Percentiles rank a stretch among this genome's conserved stretches.
phyloP scores from a whole-genome alignment of 768 basidiomycete genomes.

The Auriscalpium microsporum region DNA sequence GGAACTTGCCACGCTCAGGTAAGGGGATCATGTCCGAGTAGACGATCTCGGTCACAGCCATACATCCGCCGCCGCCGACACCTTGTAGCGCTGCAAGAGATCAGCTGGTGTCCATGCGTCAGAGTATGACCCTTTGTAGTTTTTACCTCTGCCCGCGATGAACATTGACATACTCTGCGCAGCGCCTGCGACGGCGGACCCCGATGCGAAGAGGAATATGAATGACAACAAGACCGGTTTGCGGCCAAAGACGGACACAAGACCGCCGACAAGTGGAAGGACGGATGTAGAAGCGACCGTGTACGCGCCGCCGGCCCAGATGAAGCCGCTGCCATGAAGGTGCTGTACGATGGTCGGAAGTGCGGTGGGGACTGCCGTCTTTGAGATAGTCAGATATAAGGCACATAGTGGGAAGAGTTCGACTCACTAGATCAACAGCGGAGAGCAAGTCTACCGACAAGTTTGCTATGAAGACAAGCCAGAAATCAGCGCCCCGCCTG shows the following conservation, averaged over 20 bases:
- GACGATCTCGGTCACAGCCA: slow-evolving; percentile 25
- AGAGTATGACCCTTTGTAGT: too few relatives aligned
- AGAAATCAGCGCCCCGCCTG: slow-evolving; percentile 14
- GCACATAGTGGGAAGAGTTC: neutral
- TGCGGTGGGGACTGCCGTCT: slow-evolving; percentile 16
- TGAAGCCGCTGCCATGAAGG: slow-evolving; percentile 14
- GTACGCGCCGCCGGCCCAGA: slow-evolving; percentile 14
- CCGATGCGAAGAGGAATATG: slow-evolving; percentile 18
- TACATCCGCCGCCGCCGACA: slow-evolving; percentile 23
- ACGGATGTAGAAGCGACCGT: slow-evolving; percentile 16
- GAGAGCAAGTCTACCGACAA: slow-evolving; percentile 17
- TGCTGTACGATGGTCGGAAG: slow-evolving; percentile 20
- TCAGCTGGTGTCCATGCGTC: neutral
- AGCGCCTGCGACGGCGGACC: slow-evolving; percentile 27
- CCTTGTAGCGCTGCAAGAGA: slow-evolving; percentile 23
- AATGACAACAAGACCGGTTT: slow-evolving; percentile 17
- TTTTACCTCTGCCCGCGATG: slow-evolving; percentile 24
- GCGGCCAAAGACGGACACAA: slow-evolving; percentile 21
- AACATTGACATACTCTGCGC: slow-evolving; percentile 23
- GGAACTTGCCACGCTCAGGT: slow-evolving; percentile 26
- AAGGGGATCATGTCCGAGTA: slow-evolving; percentile 32
- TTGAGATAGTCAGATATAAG: neutral
- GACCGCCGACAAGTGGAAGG: slow-evolving; percentile 15
- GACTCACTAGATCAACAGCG: slow-evolving; percentile 20
- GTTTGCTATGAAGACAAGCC: slow-evolving; percentile 20